Evolutionary conservation across 176 grass and related monocot species (phyloP).

Genomic region (Tillandsia leiboldiana): DNA sequence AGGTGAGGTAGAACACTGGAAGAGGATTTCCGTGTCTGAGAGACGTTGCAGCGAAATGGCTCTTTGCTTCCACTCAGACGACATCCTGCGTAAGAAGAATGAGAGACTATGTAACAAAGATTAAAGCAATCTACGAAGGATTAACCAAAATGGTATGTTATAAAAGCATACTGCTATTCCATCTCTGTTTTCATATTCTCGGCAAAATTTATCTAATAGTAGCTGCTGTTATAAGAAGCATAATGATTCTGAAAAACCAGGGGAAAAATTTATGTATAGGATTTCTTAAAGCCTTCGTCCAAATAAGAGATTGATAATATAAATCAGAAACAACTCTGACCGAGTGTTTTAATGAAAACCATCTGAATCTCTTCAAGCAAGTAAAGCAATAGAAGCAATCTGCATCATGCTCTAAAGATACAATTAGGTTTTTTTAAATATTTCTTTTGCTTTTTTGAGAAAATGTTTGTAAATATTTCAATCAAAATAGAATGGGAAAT

Average conservation of each 20-base stretch:
- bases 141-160: not conserved
- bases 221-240: not conserved
- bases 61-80: slow-evolving; percentile 34
- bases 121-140: slow-evolving; percentile 7
- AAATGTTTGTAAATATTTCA: too few species aligned
- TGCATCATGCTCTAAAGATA: too few species aligned
- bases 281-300: too few species aligned
- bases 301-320: too few species aligned
- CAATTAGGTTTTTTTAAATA: too few species aligned
- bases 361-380: too few species aligned
- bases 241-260: not conserved
- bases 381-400: too few species aligned
- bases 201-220: not conserved
- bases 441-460: too few species aligned
- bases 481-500: too few species aligned
- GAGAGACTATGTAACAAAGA: slow-evolving; percentile 9
- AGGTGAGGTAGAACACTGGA: slow-evolving; percentile 76
- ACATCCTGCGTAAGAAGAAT: slow-evolving; percentile 42
- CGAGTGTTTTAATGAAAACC: too few species aligned
- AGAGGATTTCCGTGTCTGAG: slow-evolving; percentile 60
- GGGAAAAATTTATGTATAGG: too few species aligned
- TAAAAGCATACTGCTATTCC: not conserved
- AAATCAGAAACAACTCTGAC: too few species aligned
- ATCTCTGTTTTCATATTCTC: not conserved
- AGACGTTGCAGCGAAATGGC: slow-evolving; percentile 39